Conservation (phyloP, 2,329 filamentous ascomycete genomes). For the Lecanoromycetidae sp. region DNA sequence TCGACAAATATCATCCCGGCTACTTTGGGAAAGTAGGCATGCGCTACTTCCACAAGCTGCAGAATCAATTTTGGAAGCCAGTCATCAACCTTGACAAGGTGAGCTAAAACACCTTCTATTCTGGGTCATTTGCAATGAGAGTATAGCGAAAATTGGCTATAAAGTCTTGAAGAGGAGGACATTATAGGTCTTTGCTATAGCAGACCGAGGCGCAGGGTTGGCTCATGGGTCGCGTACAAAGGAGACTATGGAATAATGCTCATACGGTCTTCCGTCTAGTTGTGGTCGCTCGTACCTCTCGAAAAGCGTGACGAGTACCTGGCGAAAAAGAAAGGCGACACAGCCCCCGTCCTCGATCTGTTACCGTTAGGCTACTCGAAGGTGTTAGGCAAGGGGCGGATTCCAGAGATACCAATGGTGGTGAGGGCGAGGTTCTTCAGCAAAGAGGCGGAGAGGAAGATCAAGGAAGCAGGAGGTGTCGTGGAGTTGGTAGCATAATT, state of each 20-base stretch:
- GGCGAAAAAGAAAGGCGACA: conserved; percentile 67
- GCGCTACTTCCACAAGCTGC: conserved; percentile 86
- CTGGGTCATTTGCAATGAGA: neutral
- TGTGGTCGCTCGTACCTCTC: conserved; percentile 86
- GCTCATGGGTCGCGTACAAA: neutral
- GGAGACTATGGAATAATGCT: conserved; percentile 17
- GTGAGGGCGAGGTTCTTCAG: conserved; percentile 92
- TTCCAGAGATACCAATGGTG: conserved; percentile 85
- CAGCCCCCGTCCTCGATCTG: conserved; percentile 94
- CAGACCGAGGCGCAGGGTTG: neutral
- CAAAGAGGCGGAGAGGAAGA: conserved; percentile 96
- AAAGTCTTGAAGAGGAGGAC: too few species aligned
- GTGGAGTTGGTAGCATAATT: conserved; percentile 84
- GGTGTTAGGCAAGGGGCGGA: conserved; percentile 94
- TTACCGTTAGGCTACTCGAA: conserved; percentile 96
- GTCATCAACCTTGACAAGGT: conserved; percentile 99
- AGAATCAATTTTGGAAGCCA: conserved; percentile 97
- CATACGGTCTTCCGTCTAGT: conserved; percentile 40
- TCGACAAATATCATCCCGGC: conserved; percentile 92
- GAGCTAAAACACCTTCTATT: conserved; percentile 24
- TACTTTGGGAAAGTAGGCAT: conserved; percentile 98
- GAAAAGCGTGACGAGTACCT: conserved; percentile 93
- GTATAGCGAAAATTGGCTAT: neutral
- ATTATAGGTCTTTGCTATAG: too few species aligned
- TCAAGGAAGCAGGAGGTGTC: conserved; percentile 93